Evolutionary conservation across 2,329 filamentous ascomycete genomes (phyloP), one percentile per base, ranked within the genome.

Genomic region (Penicillium psychrosexuale): DNA sequence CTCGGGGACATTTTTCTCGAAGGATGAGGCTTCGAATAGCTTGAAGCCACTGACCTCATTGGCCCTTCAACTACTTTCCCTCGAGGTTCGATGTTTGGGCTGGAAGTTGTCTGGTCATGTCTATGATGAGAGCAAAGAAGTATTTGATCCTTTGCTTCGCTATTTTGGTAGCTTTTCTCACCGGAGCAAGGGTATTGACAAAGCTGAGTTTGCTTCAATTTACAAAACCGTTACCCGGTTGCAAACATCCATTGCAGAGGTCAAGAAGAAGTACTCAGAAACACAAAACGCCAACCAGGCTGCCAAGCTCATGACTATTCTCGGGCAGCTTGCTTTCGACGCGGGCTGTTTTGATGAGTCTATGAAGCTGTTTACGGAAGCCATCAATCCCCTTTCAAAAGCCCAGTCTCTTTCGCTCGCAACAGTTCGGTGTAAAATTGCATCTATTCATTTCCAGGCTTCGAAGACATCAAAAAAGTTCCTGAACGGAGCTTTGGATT

Each of bases 101-200:
- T 79, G 77, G 77, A 72, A 71, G 37, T 43, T 77, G 8, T 69
- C 73, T 5, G 68, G 69, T 3, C 76, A 78, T 59, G 52, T 69
- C n/a, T 72, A 70, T 19, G 72, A 80, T 34, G 65, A 73, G 40
- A 64, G 56, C 5, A 73, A 69, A 51, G 78, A 80, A 47, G 62
- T 79, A 40, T 75, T 74, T 62, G 70, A 74, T 42, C 77, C 76
- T 30, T 67, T 80, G 47, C 62, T 70, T 33, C 69, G 71, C 13
- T 78, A 72, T 39, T 61, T 78, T 24, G 70, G 66, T 3, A 59
- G 52, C 27, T 77, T 75, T 50, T 63, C 65, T 27, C 66, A 72
- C 37, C 67, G 68, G 19, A 73, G 65, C 46, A 67, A 68, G 17
- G 59, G 57, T 15, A 66, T 73, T 8, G 67, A 72, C n/a, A 72